These are phyloP conservation scores for Heimioporus punctisporus DNA, from an alignment of 1,284 basidiomycete species.

Conservation along the genomic window DNA sequence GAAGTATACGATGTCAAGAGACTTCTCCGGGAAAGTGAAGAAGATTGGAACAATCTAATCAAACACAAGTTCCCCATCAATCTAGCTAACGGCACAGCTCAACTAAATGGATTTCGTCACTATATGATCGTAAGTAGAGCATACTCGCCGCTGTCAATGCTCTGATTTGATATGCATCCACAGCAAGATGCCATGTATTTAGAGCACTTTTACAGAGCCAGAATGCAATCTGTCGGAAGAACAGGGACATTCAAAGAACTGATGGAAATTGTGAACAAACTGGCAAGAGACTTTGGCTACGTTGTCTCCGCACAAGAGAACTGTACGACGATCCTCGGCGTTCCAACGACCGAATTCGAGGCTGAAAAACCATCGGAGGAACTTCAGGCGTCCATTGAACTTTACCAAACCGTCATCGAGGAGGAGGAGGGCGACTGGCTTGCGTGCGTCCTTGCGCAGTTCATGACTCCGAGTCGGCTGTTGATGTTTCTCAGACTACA, in stretches of 20 bases:
- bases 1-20: no score
- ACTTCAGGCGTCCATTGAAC: not conserved
- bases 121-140: conserved; percentile 9
- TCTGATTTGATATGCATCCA: not conserved
- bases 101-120: conserved; percentile 13
- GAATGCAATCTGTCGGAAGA: conserved; percentile 2
- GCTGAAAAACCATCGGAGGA: not conserved
- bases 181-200: conserved; percentile 13
- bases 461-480: no score
- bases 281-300: not conserved
- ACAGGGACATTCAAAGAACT: conserved; percentile 8
- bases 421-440: conserved; percentile 2
- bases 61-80: not conserved
- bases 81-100: conserved; percentile 2
- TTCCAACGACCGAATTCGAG: not conserved
- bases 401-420: not conserved
- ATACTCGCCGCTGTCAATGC: not conserved
- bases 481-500: conserved; percentile 2
- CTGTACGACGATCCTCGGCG: conserved; percentile 2
- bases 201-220: conserved; percentile 7
- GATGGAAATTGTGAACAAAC: not conserved
- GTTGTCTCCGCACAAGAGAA: not conserved
- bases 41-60: not conserved
- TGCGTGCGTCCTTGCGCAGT: conserved; percentile 10
- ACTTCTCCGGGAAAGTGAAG: not conserved